Evolutionary conservation across 2,329 filamentous ascomycete genomes (phyloP).

Genomic region (Colletotrichum sp.): DNA sequence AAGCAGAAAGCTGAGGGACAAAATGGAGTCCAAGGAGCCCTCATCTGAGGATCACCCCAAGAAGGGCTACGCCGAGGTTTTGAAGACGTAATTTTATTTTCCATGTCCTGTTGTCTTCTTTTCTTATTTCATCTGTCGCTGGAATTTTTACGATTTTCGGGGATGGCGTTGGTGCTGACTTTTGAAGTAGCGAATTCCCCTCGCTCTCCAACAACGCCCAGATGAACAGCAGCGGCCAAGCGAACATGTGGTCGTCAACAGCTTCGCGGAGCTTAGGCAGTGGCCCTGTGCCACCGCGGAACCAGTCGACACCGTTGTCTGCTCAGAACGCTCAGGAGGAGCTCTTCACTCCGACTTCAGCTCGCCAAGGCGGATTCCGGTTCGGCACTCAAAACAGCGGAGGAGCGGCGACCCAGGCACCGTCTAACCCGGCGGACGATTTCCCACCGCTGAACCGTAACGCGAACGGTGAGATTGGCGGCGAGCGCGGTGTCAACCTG

Average conservation of each 20-base stretch:
- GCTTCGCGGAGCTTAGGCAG: slow-evolving; percentile 50
- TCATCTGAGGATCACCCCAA: slow-evolving; percentile 5
- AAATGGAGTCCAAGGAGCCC: background rate
- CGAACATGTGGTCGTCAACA: slow-evolving; percentile 59
- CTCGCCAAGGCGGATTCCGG: slow-evolving; percentile 54
- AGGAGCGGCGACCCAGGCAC: slow-evolving; percentile 48
- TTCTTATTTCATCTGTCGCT: background rate
- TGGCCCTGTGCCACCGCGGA: slow-evolving; percentile 55
- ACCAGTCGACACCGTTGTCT: slow-evolving; percentile 52
- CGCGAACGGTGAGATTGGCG: slow-evolving; percentile 60
- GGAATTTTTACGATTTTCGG: background rate
- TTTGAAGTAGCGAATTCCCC: slow-evolving; percentile 62
- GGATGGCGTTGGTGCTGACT: slow-evolving; percentile 24
- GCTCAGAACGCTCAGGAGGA: slow-evolving; percentile 57
- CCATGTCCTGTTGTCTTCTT: background rate
- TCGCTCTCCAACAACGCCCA: slow-evolving; percentile 67
- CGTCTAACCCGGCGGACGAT: slow-evolving; percentile 58
- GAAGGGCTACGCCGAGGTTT: slow-evolving; percentile 31
- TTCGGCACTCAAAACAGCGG: slow-evolving; percentile 50
- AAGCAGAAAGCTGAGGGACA: slow-evolving; percentile 4
- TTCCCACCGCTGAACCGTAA: slow-evolving; percentile 66
- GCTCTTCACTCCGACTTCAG: slow-evolving; percentile 47
- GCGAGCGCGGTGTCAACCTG: slow-evolving; percentile 55
- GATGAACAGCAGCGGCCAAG: slow-evolving; percentile 50
- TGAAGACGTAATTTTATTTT: slow-evolving; percentile 30